A percentile compares a stretch with the other conserved stretches of the same genome.
phyloP scores from a whole-genome alignment of 768 basidiomycete species.

The Boletus insuetus region DNA sequence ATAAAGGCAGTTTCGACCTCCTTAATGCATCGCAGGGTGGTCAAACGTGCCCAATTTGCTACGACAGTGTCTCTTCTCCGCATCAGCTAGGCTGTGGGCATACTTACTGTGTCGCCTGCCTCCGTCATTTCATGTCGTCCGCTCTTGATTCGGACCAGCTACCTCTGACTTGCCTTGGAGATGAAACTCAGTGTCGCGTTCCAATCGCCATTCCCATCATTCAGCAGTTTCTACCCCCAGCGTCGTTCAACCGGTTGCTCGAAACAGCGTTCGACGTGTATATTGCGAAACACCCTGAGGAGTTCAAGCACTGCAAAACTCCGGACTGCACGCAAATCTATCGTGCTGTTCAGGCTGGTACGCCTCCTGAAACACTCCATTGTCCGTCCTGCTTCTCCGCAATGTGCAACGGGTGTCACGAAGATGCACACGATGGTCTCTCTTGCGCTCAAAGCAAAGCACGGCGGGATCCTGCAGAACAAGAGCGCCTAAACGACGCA shows the following conservation, averaged over 20 bases:
- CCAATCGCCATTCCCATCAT: constrained; percentile 53
- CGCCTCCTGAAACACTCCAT: constrained; percentile 39
- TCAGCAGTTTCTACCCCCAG: constrained; percentile 45
- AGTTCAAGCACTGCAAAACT: constrained; percentile 73
- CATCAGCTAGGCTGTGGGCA: constrained; percentile 62
- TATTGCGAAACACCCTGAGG: constrained; percentile 53
- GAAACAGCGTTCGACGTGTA: constrained; percentile 56
- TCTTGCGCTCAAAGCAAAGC: constrained; percentile 47
- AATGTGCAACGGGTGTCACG: constrained; percentile 63
- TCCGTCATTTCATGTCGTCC: constrained; percentile 55
- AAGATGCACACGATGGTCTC: constrained; percentile 60
- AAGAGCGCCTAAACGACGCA: constrained; percentile 48
- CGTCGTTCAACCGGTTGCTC: constrained; percentile 53
- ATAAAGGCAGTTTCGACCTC: constrained; percentile 16
- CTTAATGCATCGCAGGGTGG: neutral
- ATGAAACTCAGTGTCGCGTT: constrained; percentile 54
- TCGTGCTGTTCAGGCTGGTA: constrained; percentile 44
- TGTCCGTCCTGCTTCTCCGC: constrained; percentile 68
- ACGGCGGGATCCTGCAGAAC: constrained; percentile 40
- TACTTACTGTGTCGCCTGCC: constrained; percentile 59
- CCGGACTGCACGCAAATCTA: constrained; percentile 78
- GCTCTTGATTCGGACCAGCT: constrained; percentile 55
- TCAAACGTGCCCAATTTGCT: constrained; percentile 53
- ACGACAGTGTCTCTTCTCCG: constrained; percentile 40
- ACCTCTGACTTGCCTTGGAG: constrained; percentile 67